Percentiles rank a stretch among this genome's conserved stretches.
Conservation (phyloP, 2,329 filamentous ascomycete species). For the Chrysoporthe austroafricana region DNA sequence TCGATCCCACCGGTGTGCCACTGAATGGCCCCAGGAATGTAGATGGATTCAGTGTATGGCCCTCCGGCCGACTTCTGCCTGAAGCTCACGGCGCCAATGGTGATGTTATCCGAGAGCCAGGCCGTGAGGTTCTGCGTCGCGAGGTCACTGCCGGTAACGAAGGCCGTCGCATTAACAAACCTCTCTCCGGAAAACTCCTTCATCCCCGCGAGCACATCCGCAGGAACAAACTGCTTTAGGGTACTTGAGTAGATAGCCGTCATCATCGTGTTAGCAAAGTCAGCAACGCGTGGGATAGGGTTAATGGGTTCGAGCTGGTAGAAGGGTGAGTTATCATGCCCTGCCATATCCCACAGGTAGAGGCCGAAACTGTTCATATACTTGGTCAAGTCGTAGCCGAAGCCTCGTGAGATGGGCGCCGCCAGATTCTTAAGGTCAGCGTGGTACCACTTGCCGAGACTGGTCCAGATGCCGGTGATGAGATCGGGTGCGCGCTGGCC, state of each 20-base stretch:
- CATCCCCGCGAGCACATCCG: neutral
- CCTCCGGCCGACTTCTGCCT: conserved; percentile 59
- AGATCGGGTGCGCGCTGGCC: conserved; percentile 1
- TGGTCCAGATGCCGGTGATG: conserved; percentile 4
- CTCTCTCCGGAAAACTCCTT: conserved; percentile 5
- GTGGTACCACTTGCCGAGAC: conserved; percentile 47
- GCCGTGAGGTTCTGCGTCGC: conserved; percentile 62
- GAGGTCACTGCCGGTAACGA: conserved; percentile 44
- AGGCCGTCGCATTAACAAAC: neutral
- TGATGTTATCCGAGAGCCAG: conserved; percentile 59
- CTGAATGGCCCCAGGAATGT: conserved; percentile 59
- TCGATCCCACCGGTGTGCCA: conserved; percentile 43
- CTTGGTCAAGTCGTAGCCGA: conserved; percentile 66
- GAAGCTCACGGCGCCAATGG: conserved; percentile 63
- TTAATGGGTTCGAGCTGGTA: conserved; percentile 3
- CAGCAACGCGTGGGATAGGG: neutral
- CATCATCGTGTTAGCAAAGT: conserved; percentile 5
- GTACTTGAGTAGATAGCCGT: neutral
- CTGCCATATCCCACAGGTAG: conserved; percentile 62
- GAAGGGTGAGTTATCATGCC: conserved; percentile 47
- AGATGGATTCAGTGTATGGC: conserved; percentile 55
- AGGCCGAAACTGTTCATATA: conserved; percentile 61
- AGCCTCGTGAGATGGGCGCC: conserved; percentile 66
- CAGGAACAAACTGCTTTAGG: neutral
- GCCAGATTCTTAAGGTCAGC: conserved; percentile 62